Conservation (phyloP, 73 alveolate genomes). For the Paramecium tetraurelia region DNA sequence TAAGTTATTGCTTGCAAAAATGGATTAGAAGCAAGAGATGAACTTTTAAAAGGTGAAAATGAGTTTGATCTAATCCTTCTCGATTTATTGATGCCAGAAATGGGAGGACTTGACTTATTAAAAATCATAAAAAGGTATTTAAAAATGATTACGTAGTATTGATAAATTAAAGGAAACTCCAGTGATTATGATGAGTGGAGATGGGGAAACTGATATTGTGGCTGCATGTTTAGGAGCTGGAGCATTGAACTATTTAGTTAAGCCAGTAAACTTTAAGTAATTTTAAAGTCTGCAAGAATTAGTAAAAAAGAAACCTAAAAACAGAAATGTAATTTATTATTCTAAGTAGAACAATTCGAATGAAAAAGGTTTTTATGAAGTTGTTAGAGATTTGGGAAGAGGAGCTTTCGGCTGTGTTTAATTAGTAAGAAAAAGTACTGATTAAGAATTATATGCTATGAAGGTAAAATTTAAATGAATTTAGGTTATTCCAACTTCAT, state of each 20-base stretch:
- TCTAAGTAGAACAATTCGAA: background rate
- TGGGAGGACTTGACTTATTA: conserved; percentile 86
- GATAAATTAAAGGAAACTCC: conserved; percentile 70
- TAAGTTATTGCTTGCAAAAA: conserved; percentile 71
- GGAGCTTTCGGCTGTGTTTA: conserved; percentile 87
- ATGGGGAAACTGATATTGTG: conserved; percentile 69
- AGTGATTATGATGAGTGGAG: conserved; percentile 84
- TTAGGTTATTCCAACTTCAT: conserved; percentile 32
- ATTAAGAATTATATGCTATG: conserved; percentile 48
- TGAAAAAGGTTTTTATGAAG: conserved; percentile 34
- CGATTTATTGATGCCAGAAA: conserved; percentile 83
- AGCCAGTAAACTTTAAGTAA: conserved; percentile 71
- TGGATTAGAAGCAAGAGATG: conserved; percentile 79
- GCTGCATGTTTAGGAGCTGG: conserved; percentile 77
- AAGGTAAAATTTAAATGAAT: background rate
- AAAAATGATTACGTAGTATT: background rate
- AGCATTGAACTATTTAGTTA: conserved; percentile 80
- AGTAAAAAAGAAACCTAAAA: conserved; percentile 1
- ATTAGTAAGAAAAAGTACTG: conserved; percentile 47
- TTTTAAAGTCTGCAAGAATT: conserved; percentile 11
- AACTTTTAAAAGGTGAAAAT: conserved; percentile 64
- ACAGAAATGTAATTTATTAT: background rate
- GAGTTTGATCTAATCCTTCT: conserved; percentile 80
- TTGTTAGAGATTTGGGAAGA: conserved; percentile 67
- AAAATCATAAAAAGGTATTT: conserved; percentile 67